Evolutionary conservation across 75 land plant species (phyloP).

Genomic region (Azolla pinnata): DNA sequence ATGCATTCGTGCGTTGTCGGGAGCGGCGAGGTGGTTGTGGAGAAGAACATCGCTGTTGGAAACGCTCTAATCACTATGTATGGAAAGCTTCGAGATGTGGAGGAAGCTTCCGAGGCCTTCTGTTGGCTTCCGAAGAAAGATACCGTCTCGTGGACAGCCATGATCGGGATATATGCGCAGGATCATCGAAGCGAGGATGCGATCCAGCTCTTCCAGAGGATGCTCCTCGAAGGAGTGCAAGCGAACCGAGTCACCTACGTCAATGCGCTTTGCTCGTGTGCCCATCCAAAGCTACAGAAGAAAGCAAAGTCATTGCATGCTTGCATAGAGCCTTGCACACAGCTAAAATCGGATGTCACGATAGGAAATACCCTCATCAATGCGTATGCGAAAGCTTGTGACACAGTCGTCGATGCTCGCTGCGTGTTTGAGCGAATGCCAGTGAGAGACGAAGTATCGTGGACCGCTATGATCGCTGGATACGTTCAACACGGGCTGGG

Average conservation of each 20-base stretch:
- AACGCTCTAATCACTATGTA: slow-evolving; percentile 42
- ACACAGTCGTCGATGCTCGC: background rate
- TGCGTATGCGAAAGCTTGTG: slow-evolving; percentile 7
- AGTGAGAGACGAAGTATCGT: background rate
- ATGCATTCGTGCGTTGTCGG: too few species aligned
- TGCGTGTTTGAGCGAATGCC: background rate
- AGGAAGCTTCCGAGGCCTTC: slow-evolving; percentile 22
- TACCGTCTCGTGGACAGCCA: slow-evolving; percentile 12
- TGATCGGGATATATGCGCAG: slow-evolving; percentile 23
- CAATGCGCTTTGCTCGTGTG: slow-evolving; percentile 19
- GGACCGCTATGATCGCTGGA: background rate
- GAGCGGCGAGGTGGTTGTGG: too few species aligned
- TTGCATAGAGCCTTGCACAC: background rate
- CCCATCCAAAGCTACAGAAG: too few species aligned
- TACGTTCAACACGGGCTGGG: background rate
- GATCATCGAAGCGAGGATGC: slow-evolving; percentile 15
- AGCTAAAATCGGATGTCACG: background rate
- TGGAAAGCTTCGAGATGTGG: slow-evolving; percentile 19
- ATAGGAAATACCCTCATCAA: slow-evolving; percentile 5
- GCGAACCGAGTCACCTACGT: slow-evolving; percentile 19
- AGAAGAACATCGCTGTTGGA: too few species aligned
- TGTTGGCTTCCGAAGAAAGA: slow-evolving; percentile 2
- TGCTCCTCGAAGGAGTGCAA: slow-evolving; percentile 15
- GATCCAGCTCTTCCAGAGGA: slow-evolving; percentile 10
- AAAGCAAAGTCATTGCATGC: background rate